Evolutionary conservation across 2,329 filamentous ascomycete genomes (phyloP).

Genomic region (Colletotrichum melonis): DNA sequence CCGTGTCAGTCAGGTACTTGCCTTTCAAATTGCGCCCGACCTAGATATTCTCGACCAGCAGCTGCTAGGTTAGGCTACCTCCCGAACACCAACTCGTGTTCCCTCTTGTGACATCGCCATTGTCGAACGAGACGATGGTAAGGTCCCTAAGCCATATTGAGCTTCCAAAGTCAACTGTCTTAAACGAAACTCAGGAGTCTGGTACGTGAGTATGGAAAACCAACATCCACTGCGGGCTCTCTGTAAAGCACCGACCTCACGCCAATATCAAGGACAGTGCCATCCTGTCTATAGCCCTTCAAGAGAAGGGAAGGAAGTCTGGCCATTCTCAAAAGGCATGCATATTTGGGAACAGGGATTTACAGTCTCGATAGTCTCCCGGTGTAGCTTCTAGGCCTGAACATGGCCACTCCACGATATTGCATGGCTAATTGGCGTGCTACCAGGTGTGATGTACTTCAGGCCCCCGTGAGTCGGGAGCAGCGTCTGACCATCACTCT

Average conservation of each 20-base stretch:
- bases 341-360: constrained; percentile 78
- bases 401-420: constrained; percentile 48
- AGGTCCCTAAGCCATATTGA: background rate
- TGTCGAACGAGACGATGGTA: background rate
- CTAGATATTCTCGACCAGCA: background rate
- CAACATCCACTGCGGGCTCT: constrained; percentile 71
- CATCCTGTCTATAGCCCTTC: constrained; percentile 74
- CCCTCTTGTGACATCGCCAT: background rate
- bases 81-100: background rate
- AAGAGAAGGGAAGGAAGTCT: constrained; percentile 73
- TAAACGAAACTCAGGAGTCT: constrained; percentile 53
- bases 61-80: background rate
- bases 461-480: constrained; percentile 42
- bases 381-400: background rate
- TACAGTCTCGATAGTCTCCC: constrained; percentile 78
- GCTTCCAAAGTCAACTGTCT: no score
- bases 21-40: no score
- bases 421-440: background rate
- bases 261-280: constrained; percentile 81
- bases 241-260: constrained; percentile 68
- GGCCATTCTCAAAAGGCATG: constrained; percentile 74
- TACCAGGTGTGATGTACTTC: constrained; percentile 54
- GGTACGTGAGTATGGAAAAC: constrained; percentile 75
- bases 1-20: background rate
- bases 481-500: background rate